A percentile compares a stretch with the other conserved stretches of the same genome.
These are phyloP conservation scores for Aphanomyces cochlioides DNA, from an alignment of 352 stramenopile species.

Conservation along the genomic window DNA sequence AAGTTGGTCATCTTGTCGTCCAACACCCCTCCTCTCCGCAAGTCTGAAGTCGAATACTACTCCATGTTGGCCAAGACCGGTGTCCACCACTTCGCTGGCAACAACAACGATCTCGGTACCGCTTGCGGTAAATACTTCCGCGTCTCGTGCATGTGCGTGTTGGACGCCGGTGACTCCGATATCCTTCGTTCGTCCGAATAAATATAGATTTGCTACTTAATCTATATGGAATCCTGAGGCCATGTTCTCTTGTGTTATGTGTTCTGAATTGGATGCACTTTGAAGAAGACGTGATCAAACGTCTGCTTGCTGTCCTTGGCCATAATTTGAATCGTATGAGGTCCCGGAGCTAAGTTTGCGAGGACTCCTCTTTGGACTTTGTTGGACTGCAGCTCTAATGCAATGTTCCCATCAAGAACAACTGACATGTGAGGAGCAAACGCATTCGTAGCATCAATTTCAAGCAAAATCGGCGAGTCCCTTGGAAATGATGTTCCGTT, in stretches of 20 bases:
- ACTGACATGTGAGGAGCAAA: not conserved
- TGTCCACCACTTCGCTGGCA: slow-evolving; percentile 98
- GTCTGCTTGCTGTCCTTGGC: no score
- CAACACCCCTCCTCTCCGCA: slow-evolving; percentile 98
- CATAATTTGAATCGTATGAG: no score
- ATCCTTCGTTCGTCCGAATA: slow-evolving; percentile 84
- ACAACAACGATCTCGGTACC: slow-evolving; percentile 98
- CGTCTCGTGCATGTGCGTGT: slow-evolving; percentile 94
- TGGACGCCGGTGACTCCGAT: slow-evolving; percentile 98
- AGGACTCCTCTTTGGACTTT: no score
- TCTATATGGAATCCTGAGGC: slow-evolving; percentile 23
- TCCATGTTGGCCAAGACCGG: slow-evolving; percentile 98
- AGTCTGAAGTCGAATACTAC: slow-evolving; percentile 99
- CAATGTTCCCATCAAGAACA: not conserved
- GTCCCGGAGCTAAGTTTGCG: no score
- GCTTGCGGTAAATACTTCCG: slow-evolving; percentile 99
- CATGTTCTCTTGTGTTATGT: not conserved
- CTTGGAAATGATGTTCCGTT: slow-evolving; percentile 4
- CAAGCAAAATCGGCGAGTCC: not conserved
- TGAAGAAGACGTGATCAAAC: no score
- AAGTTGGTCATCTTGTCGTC: slow-evolving; percentile 98
- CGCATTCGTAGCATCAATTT: not conserved
- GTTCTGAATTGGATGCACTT: not conserved
- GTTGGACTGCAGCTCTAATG: not conserved
- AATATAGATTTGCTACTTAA: slow-evolving; percentile 27